Conservation (phyloP, 768 basidiomycete species). For the Suillus plorans region DNA sequence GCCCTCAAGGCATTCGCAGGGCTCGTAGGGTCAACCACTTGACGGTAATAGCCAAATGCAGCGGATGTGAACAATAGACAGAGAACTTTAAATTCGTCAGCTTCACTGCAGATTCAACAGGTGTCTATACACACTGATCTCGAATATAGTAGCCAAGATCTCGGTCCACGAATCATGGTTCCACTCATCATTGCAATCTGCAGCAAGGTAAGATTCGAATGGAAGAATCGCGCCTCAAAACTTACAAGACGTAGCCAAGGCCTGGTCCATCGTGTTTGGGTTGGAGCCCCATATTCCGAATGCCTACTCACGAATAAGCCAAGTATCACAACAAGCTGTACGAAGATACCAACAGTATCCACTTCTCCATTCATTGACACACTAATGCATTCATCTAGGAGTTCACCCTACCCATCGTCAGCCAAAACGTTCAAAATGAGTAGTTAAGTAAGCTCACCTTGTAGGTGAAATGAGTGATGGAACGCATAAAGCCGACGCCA, state of each 20-base stretch:
- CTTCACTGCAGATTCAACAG: neutral
- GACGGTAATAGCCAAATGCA: constrained; percentile 73
- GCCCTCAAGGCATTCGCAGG: constrained; percentile 48
- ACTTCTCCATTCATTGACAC: constrained; percentile 36
- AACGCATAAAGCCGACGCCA: constrained; percentile 52
- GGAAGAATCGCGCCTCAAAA: neutral
- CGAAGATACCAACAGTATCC: constrained; percentile 29
- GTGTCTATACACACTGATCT: constrained; percentile 45
- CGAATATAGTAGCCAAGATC: constrained; percentile 62
- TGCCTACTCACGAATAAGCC: constrained; percentile 28
- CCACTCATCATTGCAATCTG: constrained; percentile 68
- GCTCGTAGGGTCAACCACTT: constrained; percentile 67
- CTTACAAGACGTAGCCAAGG: constrained; percentile 50
- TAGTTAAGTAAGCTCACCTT: constrained; percentile 49
- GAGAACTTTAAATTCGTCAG: constrained; percentile 40
- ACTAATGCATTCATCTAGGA: constrained; percentile 55
- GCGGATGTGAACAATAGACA: constrained; percentile 61
- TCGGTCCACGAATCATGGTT: constrained; percentile 65
- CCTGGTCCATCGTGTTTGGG: constrained; percentile 28
- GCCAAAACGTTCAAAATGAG: neutral
- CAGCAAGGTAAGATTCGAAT: constrained; percentile 12
- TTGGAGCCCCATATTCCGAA: constrained; percentile 59
- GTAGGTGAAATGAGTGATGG: constrained; percentile 64
- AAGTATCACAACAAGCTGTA: constrained; percentile 13
- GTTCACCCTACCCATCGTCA: constrained; percentile 42